Evolutionary conservation across 2,329 filamentous ascomycete species (phyloP).

Genomic region (Trichoderma endophyticum): DNA sequence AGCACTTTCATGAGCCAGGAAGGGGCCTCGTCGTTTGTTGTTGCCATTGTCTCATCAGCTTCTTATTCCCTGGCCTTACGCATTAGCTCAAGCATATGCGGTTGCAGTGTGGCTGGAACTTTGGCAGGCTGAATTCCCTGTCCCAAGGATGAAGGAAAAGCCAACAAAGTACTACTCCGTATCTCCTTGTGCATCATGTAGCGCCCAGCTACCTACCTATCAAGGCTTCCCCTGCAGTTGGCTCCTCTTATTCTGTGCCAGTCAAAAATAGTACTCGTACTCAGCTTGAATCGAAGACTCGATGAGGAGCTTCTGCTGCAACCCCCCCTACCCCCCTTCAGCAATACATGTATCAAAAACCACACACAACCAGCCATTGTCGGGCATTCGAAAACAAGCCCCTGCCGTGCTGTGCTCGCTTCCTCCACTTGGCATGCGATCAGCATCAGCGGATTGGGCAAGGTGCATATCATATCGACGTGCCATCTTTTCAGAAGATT

Average conservation of each 20-base stretch:
- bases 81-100: background rate
- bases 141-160: background rate
- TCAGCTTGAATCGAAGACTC: background rate
- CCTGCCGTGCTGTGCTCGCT: background rate
- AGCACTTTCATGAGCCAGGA: background rate
- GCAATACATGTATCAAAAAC: background rate
- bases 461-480: background rate
- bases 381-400: background rate
- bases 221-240: slow-evolving; percentile 6
- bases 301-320: background rate
- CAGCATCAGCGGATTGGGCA: background rate
- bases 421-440: background rate
- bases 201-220: background rate
- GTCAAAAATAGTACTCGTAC: background rate
- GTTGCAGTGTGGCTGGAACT: background rate
- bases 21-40: background rate
- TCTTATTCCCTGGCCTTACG: background rate
- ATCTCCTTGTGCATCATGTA: background rate
- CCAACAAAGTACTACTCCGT: background rate
- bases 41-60: background rate
- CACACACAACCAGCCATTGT: background rate
- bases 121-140: background rate
- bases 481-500: background rate
- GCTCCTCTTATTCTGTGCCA: background rate
- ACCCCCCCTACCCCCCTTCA: background rate